Evolutionary conservation across 176 grass and related monocot species (phyloP), one percentile per base, ranked within the genome.

Genomic region (Raddia guianensis): DNA sequence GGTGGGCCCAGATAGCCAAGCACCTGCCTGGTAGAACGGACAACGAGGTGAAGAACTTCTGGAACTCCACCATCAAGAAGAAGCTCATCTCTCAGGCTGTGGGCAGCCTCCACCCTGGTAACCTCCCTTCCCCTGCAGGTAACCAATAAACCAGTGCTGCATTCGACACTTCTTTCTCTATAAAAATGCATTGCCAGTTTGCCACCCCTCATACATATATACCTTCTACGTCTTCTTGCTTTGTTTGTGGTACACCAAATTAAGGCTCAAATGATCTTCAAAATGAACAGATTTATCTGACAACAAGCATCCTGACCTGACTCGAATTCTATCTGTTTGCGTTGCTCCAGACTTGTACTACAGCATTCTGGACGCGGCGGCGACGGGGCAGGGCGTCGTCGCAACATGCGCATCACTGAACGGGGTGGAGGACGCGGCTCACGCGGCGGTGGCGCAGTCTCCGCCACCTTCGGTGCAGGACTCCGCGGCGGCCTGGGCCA

Each of bases 61-160:
- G 95, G 92, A 98, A 98, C 82, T 98, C 95, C 51, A 95, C 92
- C 68, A 93, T 98, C 57, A 98, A 98, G 86, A 98, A 98, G 87
- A 98, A 98, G 86, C 86, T 98, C 84, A 85, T 88, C 45, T 85
- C 92, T 12, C 89, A 87, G 73, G 92, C 92, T 40, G 84, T 94
- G 62, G 80, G 83, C 62, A 86, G 79, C 79, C 88, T 90, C 34
- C 88, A 90, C 79, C 48, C 70, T 12, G 63, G 82, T 71, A 89
- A 71, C 50, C 61, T 89, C 55, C 73, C 77, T 86, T 89, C 68
- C 68, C 43, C 54, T 37, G 75, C 75, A 68, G 75, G 75, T 74
- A 79, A 76, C 12, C 9, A 8, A 27, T 27, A 66, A 79, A 46
- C 57, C 34, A 55, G 69, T 49, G 66, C 44, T 49, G 7, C 56